These are phyloP conservation scores for Stereum hirsutum DNA, from an alignment of 1,284 basidiomycete genomes.

Conservation along the genomic window DNA sequence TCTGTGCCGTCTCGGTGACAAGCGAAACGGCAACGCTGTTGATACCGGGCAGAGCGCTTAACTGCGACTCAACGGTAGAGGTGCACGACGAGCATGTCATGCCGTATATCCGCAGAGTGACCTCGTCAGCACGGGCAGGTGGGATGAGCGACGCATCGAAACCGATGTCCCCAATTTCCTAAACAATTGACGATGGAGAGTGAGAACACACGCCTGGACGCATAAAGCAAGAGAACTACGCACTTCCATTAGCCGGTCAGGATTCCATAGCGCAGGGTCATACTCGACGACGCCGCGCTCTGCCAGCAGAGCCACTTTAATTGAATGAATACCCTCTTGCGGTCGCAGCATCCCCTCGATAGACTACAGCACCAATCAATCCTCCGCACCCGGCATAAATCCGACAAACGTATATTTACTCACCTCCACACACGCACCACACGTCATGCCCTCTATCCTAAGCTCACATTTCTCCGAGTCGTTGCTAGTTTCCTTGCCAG, in stretches of 20 bases:
- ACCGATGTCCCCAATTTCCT: conserved; percentile 90
- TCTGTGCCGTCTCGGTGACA: conserved; percentile 62
- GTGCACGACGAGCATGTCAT: conserved; percentile 89
- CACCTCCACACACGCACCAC: conserved; percentile 85
- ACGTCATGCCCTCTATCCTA: conserved; percentile 87
- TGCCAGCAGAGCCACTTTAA: conserved; percentile 91
- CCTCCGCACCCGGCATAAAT: no score
- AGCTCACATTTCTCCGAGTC: conserved; percentile 58
- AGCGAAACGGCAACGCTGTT: conserved; percentile 64
- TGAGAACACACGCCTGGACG: conserved; percentile 8
- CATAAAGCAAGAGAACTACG: conserved; percentile 16
- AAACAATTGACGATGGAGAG: conserved; percentile 6
- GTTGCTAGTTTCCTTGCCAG: conserved; percentile 13
- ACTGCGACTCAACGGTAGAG: conserved; percentile 65
- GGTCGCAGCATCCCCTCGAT: conserved; percentile 87
- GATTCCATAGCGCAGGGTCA: conserved; percentile 74
- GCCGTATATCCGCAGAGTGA: conserved; percentile 77
- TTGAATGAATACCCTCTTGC: conserved; percentile 78
- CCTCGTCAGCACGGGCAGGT: conserved; percentile 48
- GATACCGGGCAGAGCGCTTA: conserved; percentile 71
- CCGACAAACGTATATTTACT: conserved; percentile 15
- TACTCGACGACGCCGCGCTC: conserved; percentile 91
- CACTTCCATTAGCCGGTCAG: conserved; percentile 73
- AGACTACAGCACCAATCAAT: conserved; percentile 36
- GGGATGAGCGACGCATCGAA: conserved; percentile 81